These are phyloP conservation scores for Trichophyton mentagrophytes DNA, from an alignment of 2,329 filamentous ascomycete species.

Conservation along the genomic window DNA sequence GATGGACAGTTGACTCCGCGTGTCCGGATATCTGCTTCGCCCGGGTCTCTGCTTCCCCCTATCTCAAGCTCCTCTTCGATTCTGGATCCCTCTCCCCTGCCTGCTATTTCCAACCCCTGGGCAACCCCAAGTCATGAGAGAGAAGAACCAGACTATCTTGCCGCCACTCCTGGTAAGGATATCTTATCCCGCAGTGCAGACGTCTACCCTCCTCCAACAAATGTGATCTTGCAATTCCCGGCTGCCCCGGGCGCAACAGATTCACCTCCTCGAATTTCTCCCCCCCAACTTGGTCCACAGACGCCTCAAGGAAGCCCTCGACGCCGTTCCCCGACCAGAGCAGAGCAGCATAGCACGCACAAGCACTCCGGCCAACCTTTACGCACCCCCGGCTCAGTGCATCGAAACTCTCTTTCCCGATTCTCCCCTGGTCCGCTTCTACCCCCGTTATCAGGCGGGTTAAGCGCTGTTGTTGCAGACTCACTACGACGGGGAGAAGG, in stretches of 20 bases:
- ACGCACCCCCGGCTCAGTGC: slow-evolving; percentile 23
- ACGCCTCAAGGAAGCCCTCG: slow-evolving; percentile 13
- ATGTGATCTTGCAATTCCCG: slow-evolving; percentile 28
- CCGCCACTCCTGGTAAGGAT: not conserved
- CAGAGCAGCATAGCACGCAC: slow-evolving; percentile 12
- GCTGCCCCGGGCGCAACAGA: slow-evolving; percentile 26
- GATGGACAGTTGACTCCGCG: slow-evolving; percentile 24
- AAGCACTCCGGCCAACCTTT: slow-evolving; percentile 17
- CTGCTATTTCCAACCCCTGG: slow-evolving; percentile 27
- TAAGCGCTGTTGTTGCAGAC: slow-evolving; percentile 49
- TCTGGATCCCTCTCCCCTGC: slow-evolving; percentile 20
- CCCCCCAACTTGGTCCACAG: slow-evolving; percentile 10
- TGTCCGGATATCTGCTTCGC: slow-evolving; percentile 22
- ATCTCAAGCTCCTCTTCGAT: slow-evolving; percentile 22
- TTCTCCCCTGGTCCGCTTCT: slow-evolving; percentile 48
- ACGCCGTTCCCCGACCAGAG: slow-evolving; percentile 12
- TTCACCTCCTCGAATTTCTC: slow-evolving; percentile 10
- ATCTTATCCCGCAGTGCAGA: slow-evolving; percentile 17
- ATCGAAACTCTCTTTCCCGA: slow-evolving; percentile 38
- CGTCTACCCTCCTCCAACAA: slow-evolving; percentile 18
- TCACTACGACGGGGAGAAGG: slow-evolving; percentile 47
- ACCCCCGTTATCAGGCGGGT: slow-evolving; percentile 45
- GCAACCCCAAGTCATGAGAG: slow-evolving; percentile 15
- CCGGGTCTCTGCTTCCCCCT: slow-evolving; percentile 23
- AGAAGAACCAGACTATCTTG: not conserved